phyloP scores from a whole-genome alignment of 176 grass and related monocot genomes.

The Oryza glumipatula region DNA sequence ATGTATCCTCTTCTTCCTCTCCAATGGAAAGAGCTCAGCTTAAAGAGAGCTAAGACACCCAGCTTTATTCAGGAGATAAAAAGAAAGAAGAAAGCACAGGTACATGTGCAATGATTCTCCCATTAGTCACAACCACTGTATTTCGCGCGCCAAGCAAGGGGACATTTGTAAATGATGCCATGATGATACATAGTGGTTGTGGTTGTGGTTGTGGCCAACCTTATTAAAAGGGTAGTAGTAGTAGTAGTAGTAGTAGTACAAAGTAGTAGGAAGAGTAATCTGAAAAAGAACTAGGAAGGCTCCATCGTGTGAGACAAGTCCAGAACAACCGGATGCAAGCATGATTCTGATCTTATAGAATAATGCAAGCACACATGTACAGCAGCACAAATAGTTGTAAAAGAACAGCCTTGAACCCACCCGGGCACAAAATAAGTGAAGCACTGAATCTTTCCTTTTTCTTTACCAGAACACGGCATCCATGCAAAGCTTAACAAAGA shows the following conservation, averaged over 20 bases:
- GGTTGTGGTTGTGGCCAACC: background rate
- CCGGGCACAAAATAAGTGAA: background rate
- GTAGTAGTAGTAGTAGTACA: background rate
- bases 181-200: slow-evolving; percentile 26
- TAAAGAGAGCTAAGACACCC: background rate
- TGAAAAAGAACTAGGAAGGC: background rate
- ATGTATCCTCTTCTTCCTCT: background rate
- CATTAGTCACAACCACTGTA: slow-evolving; percentile 15
- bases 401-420: background rate
- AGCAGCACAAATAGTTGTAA: background rate
- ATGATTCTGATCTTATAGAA: slow-evolving; percentile 33
- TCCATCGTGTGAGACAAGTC: slow-evolving; percentile 26
- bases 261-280: background rate
- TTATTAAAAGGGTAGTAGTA: background rate
- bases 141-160: slow-evolving; percentile 8
- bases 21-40: slow-evolving; percentile 23
- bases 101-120: slow-evolving; percentile 55
- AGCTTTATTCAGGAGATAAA: slow-evolving; percentile 16
- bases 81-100: slow-evolving; percentile 10
- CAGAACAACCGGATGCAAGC: background rate
- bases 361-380: slow-evolving; percentile 23
- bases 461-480: background rate
- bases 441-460: background rate
- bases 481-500: background rate
- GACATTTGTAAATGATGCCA: slow-evolving; percentile 11